Conservation (phyloP, 2,329 filamentous ascomycete genomes). For the Monosporascus sp. region DNA sequence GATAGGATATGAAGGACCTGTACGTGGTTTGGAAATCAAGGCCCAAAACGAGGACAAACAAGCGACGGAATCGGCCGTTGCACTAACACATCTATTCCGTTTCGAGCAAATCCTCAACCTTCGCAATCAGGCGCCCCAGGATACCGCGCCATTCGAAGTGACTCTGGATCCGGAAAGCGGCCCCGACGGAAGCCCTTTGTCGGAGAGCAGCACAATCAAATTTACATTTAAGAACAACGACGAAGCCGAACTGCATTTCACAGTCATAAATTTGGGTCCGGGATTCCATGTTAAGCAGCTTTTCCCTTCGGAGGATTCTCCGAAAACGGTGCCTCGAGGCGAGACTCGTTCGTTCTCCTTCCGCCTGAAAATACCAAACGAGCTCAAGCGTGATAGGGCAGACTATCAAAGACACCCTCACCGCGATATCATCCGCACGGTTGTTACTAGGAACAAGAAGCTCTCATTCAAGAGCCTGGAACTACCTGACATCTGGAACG, state of each 20-base stretch:
- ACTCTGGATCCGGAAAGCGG: no score
- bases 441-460: neutral
- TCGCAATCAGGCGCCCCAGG: neutral
- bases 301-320: neutral
- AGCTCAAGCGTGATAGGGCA: neutral
- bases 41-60: neutral
- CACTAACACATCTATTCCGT: neutral
- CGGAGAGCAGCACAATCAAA: no score
- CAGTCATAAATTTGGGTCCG: neutral
- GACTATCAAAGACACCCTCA: neutral
- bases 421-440: neutral
- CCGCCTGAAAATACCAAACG: neutral
- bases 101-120: constrained; percentile 1
- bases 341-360: neutral
- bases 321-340: neutral
- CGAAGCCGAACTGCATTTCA: neutral
- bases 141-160: neutral
- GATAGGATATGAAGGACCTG: neutral
- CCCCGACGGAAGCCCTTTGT: no score
- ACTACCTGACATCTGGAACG: neutral
- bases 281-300: constrained; percentile 1
- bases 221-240: neutral
- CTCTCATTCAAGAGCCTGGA: neutral
- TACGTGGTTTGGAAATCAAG: neutral
- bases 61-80: neutral